Base-by-base conservation (phyloP, 257 asterid species). In the Nicotiana tomentosiformis region DNA sequence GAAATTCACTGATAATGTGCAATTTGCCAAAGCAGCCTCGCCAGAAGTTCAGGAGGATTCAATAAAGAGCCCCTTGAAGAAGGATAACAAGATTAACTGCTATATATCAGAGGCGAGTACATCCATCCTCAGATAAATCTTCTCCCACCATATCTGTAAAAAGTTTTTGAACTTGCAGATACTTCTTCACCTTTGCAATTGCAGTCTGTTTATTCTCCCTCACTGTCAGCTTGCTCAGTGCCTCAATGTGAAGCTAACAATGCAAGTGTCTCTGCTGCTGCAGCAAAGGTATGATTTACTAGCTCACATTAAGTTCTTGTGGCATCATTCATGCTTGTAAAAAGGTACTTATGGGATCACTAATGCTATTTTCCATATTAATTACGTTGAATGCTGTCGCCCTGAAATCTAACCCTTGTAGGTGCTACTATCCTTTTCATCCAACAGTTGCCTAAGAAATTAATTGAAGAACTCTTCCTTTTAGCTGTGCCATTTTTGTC, bases 101-200 rank as follows among this genome's bases (percentile, higher is more conserved):
- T 30, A 58, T n/a, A 60, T 33, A 14, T 62, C 74, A 4, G 82
- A 87, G 90, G 90, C 77, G 65, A 83, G 86, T 56, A 53, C 8
- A 82, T 37, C 62, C 2, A 29, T 65, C 20, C 43, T 29, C 49
- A 9, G 81, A 77, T 55, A 77, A 43, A 26, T 55, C 23, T 55
- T 51, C 39, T 55, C 56, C 67, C 81, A 8, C 66, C 66, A 55
- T 35, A 18, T 56, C 55, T 35, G 74, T 37, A 26, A 65, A 79
- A 10, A 26, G 7, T 46, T 17, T 9, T 72, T 81, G 78, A 65
- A 49, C 26, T 68, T 56, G 56, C 5, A 10, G 78, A 37, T 57
- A 46, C 69, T 58, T 29, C 51, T 66, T 67, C 78, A 81, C 55
- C 57, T 74, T 74, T 77, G 49, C 17, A 26, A 60, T 62, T 8